Conservation (phyloP, 2,329 filamentous ascomycete genomes). For the Verticillium dahliae region DNA sequence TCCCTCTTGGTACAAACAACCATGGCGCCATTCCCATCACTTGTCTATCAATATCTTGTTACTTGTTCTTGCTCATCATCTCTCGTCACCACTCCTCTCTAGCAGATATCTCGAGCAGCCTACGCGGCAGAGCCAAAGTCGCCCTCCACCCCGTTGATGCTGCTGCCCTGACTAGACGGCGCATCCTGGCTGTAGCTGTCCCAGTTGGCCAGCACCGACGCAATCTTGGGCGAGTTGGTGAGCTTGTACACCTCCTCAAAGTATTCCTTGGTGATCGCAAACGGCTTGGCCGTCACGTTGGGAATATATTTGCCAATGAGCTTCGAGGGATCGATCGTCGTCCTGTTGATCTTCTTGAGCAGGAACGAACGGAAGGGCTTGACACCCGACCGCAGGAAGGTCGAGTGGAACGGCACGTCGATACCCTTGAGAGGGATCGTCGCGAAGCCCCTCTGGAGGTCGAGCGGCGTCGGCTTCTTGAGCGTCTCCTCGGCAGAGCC, state of each 20-base stretch:
- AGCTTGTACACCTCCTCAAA: constrained; percentile 97
- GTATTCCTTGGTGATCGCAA: constrained; percentile 95
- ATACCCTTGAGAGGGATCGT: constrained; percentile 96
- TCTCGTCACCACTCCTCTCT: neutral
- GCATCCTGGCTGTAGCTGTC: constrained; percentile 60
- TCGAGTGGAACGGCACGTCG: constrained; percentile 98
- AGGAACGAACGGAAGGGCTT: constrained; percentile 98
- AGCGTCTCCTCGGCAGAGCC: constrained; percentile 82
- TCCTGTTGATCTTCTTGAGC: constrained; percentile 99
- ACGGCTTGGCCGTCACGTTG: constrained; percentile 94
- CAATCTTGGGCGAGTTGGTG: constrained; percentile 77
- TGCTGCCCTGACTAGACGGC: constrained; percentile 22
- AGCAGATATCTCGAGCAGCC: neutral
- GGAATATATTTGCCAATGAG: constrained; percentile 98
- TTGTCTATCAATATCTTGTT: neutral
- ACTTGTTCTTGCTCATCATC: neutral
- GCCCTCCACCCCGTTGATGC: constrained; percentile 31
- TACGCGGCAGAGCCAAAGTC: constrained; percentile 33
- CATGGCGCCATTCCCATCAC: constrained; percentile 1
- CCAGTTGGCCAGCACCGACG: constrained; percentile 79
- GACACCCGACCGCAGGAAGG: constrained; percentile 93
- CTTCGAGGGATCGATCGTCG: constrained; percentile 94
- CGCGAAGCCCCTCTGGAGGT: constrained; percentile 90
- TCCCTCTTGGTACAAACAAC: constrained; percentile 1
- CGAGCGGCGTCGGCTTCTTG: constrained; percentile 79